phyloP scores from a whole-genome alignment of 345 rosid species.

The Microthlaspi erraticum region DNA sequence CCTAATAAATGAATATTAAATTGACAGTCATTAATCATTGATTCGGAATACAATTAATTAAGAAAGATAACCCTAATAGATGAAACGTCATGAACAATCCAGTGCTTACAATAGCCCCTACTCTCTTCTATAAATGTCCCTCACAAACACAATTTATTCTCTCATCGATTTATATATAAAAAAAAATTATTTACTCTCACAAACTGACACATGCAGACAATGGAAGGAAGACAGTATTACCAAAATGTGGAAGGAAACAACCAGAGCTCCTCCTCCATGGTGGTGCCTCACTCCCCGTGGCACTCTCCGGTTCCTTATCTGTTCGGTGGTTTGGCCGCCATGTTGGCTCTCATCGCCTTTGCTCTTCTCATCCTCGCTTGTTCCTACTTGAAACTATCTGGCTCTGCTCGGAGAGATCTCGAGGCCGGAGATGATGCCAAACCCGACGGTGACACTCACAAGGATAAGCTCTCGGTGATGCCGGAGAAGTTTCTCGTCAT shows the following conservation, averaged over 20 bases:
- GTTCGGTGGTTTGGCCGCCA: constrained; percentile 91
- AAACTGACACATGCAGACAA: constrained; percentile 37
- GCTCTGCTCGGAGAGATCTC: constrained; percentile 50
- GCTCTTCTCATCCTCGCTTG: constrained; percentile 85
- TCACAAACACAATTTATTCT: constrained; percentile 22
- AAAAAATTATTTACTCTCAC: not conserved
- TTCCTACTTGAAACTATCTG: constrained; percentile 83
- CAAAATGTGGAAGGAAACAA: constrained; percentile 8
- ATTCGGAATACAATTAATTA: constrained; percentile 6
- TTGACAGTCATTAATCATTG: not conserved
- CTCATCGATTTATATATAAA: not conserved
- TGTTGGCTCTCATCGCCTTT: constrained; percentile 80
- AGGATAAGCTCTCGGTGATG: constrained; percentile 20
- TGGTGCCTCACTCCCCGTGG: constrained; percentile 66
- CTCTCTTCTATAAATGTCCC: constrained; percentile 27
- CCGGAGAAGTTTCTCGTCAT: constrained; percentile 79
- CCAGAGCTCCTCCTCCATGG: constrained; percentile 32
- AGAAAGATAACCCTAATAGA: not conserved
- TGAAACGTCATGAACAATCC: constrained; percentile 26
- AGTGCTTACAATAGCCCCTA: not conserved
- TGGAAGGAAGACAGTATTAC: constrained; percentile 51
- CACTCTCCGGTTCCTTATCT: constrained; percentile 94
- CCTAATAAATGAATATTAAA: not conserved
- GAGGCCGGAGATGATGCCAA: constrained; percentile 65
- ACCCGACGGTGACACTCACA: constrained; percentile 23